These are phyloP conservation scores for Paraconiothyrium sp. DNA, from an alignment of 2,329 filamentous ascomycete genomes.

Conservation along the genomic window DNA sequence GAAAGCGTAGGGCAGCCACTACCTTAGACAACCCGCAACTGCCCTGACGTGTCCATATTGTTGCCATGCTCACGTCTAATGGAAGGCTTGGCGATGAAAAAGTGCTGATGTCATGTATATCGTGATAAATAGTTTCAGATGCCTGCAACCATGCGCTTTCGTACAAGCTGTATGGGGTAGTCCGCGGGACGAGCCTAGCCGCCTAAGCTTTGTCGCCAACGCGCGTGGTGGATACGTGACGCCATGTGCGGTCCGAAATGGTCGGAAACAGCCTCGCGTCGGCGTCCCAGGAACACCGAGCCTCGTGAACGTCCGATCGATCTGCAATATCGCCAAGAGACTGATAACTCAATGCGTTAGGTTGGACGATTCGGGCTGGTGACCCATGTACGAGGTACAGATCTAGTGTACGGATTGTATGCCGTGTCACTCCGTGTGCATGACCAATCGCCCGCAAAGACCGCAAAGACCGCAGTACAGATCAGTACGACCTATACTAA, in stretches of 20 bases:
- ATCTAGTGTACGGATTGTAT: not conserved
- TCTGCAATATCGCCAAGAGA: slow-evolving; percentile 12
- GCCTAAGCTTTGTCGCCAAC: slow-evolving; percentile 8
- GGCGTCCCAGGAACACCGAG: slow-evolving; percentile 3
- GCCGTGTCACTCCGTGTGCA: not conserved
- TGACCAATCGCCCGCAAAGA: no score
- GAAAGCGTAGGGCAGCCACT: not conserved
- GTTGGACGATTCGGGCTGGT: not conserved
- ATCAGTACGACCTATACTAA: no score
- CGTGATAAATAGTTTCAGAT: not conserved
- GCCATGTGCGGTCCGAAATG: not conserved
- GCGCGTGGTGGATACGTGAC: slow-evolving; percentile 6
- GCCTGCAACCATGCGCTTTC: slow-evolving; percentile 8
- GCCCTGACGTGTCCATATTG: slow-evolving; percentile 7
- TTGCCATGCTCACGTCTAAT: slow-evolving; percentile 8
- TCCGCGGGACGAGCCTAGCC: slow-evolving; percentile 8
- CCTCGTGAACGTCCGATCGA: slow-evolving; percentile 3
- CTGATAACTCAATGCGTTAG: not conserved
- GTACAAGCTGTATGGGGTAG: not conserved
- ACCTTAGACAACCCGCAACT: not conserved
- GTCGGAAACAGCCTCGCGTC: slow-evolving; percentile 6
- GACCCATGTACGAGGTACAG: not conserved
- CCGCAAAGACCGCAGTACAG: no score
- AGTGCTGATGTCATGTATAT: slow-evolving; percentile 20
- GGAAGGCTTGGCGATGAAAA: slow-evolving; percentile 14